These are phyloP conservation scores for Claviceps digitariae DNA, from an alignment of 2,329 filamentous ascomycete genomes.

Conservation along the genomic window DNA sequence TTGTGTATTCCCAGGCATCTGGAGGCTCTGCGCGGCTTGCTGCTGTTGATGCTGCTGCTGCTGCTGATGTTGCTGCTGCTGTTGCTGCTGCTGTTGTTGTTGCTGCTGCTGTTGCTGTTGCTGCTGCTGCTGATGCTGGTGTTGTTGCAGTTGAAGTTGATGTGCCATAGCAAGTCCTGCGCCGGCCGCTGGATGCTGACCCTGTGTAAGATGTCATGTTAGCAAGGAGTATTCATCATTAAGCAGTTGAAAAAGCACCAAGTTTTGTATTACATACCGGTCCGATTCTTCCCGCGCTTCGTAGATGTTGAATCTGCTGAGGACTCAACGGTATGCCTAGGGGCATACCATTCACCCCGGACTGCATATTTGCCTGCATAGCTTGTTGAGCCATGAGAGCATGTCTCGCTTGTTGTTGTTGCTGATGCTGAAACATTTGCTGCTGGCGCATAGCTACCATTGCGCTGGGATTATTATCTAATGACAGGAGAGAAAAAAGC, in stretches of 20 bases:
- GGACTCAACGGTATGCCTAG: conserved; percentile 38
- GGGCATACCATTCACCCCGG: conserved; percentile 28
- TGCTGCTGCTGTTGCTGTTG: conserved; percentile 33
- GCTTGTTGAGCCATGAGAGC: conserved; percentile 40
- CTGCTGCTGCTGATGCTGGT: conserved; percentile 30
- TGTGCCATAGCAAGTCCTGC: conserved; percentile 28
- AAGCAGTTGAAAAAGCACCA: not conserved
- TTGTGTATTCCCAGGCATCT: conserved; percentile 26
- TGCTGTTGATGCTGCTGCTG: conserved; percentile 26
- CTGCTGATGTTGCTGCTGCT: conserved; percentile 20
- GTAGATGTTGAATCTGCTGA: conserved; percentile 38
- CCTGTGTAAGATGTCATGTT: conserved; percentile 8
- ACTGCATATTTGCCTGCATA: conserved; percentile 38
- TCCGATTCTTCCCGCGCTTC: conserved; percentile 25
- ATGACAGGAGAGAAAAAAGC: conserved; percentile 1
- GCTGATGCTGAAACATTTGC: conserved; percentile 42
- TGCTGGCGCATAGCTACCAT: conserved; percentile 38
- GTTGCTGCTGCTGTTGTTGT: conserved; percentile 18
- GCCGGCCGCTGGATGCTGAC: conserved; percentile 20
- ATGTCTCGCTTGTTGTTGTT: conserved; percentile 38
- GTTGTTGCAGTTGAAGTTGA: conserved; percentile 34
- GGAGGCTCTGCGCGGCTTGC: conserved; percentile 23
- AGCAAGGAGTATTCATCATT: not conserved
- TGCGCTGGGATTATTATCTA: conserved; percentile 24
- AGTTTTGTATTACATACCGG: conserved; percentile 22